Conservation (phyloP, 2,329 filamentous ascomycete genomes). For the Exophiala oligosperma region DNA sequence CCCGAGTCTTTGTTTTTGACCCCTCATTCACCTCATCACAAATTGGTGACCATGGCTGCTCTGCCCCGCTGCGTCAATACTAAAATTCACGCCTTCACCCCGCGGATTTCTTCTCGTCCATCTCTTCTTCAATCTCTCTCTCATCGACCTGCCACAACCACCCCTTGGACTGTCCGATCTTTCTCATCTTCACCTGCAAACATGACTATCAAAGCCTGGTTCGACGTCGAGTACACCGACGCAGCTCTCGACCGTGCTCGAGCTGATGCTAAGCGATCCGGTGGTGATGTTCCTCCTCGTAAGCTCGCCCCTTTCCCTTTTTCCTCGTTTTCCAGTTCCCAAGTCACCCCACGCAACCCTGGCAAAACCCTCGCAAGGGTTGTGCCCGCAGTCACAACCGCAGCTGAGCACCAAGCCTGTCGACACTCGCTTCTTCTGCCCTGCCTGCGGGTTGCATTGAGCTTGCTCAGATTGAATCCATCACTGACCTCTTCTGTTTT, state of each 20-base stretch:
- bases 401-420: not conserved
- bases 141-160: slow-evolving; percentile 10
- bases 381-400: not conserved
- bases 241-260: slow-evolving; percentile 59
- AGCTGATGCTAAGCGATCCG: slow-evolving; percentile 46
- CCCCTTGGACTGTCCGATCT: slow-evolving; percentile 16
- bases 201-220: slow-evolving; percentile 76
- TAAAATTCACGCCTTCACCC: slow-evolving; percentile 34
- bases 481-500: slow-evolving; percentile 15
- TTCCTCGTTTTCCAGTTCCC: not conserved
- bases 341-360: not conserved
- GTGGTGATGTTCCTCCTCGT: slow-evolving; percentile 19
- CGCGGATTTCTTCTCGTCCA: slow-evolving; percentile 38
- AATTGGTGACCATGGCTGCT: slow-evolving; percentile 7
- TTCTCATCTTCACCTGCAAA: slow-evolving; percentile 56
- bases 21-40: not conserved
- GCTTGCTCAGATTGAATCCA: slow-evolving; percentile 18
- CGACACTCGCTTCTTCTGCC: not conserved
- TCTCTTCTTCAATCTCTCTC: slow-evolving; percentile 16
- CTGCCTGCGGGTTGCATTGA: slow-evolving; percentile 1
- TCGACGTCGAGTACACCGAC: slow-evolving; percentile 67
- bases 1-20: not conserved
- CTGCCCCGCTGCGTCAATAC: slow-evolving; percentile 17
- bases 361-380: not conserved
- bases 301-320: slow-evolving; percentile 10